These are phyloP conservation scores for Gentiana macrophylla DNA, from an alignment of 257 asterid genomes.

Conservation along the genomic window DNA sequence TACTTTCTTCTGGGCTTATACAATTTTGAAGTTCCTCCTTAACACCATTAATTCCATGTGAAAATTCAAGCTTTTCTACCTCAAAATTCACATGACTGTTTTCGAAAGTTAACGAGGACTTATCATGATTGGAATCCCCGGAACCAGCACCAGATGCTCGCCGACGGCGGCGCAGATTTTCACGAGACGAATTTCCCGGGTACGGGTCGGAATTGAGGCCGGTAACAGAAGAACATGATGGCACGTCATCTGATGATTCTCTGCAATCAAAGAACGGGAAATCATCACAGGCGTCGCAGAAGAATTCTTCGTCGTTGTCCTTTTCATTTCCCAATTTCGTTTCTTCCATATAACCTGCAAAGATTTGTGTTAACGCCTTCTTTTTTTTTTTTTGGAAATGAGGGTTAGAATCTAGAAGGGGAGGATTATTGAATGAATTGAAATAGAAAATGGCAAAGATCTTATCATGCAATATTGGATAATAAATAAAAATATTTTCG, in stretches of 20 bases:
- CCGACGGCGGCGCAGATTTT: slow-evolving; percentile 31
- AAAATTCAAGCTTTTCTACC: slow-evolving; percentile 15
- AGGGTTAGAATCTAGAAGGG: too few species aligned
- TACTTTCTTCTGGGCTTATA: slow-evolving; percentile 6
- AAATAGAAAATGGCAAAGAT: too few species aligned
- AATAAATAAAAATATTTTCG: too few species aligned
- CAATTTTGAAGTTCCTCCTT: slow-evolving; percentile 2
- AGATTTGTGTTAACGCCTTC: too few species aligned
- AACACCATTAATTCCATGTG: slow-evolving; percentile 9
- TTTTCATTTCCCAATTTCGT: neutral
- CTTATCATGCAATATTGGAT: too few species aligned
- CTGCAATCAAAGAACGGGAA: slow-evolving; percentile 8
- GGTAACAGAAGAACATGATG: neutral
- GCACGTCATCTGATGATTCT: neutral
- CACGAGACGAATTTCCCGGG: neutral
- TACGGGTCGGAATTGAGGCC: neutral
- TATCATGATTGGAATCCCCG: slow-evolving; percentile 14
- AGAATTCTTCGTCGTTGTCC: neutral
- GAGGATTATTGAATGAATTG: too few species aligned
- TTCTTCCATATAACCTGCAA: too few species aligned
- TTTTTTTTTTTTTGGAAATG: too few species aligned
- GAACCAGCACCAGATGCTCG: slow-evolving; percentile 13
- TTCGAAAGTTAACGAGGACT: slow-evolving; percentile 22
- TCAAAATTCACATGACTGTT: slow-evolving; percentile 10
- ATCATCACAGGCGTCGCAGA: slow-evolving; percentile 6